Evolutionary conservation across 1,284 basidiomycete genomes (phyloP), one percentile per base, ranked within the genome.

Genomic region (Fomes fomentarius): DNA sequence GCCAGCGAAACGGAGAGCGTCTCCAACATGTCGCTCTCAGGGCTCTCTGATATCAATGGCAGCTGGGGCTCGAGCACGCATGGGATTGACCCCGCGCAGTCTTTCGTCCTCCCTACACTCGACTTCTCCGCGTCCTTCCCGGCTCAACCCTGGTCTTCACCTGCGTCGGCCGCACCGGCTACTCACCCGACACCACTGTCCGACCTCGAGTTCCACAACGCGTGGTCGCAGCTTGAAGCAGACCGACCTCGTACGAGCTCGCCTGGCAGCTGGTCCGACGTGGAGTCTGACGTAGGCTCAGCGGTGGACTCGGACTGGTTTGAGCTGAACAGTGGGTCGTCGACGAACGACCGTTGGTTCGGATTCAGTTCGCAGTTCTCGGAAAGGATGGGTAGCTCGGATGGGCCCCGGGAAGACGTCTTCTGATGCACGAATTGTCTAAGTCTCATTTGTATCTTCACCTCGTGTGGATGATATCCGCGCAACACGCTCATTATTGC

Each of bases 91-190:
- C 80, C 83, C 1, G 69, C 83, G 1, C 71, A 76, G 30, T 85
- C 83, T 2, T 77, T 91, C 56, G 70, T 90, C 11, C 68, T 91
- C 14, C 89, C 89, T 2, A 87, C 83, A 0, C 76, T 91, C 50
- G 87, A 91, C 66, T 79, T 90, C 60, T 87, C 86, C 0, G 69
- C 73, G 12, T 70, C 68, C 21, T 72, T 72, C 59, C 49, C 62
- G 3, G 60, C 54, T 3, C 55, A 54, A 3, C 51, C 63, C 56
- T 53, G 63, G 52, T 48, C 56, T 22, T 42, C 56, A 34, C 65
- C 41, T 37, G 56, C 43, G 41, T 57, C 50, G 53, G 50, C 50
- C n/a, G n/a, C n/a, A n/a, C n/a, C n/a, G 40, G 50, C 57, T 5
- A 43, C 60, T 1, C 34, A 44, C 24, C 35, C 54, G 35, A 44